Evolutionary conservation across 176 grass and related monocot species (phyloP), one percentile per base, ranked within the genome.

Genomic region (Leersia perrieri): DNA sequence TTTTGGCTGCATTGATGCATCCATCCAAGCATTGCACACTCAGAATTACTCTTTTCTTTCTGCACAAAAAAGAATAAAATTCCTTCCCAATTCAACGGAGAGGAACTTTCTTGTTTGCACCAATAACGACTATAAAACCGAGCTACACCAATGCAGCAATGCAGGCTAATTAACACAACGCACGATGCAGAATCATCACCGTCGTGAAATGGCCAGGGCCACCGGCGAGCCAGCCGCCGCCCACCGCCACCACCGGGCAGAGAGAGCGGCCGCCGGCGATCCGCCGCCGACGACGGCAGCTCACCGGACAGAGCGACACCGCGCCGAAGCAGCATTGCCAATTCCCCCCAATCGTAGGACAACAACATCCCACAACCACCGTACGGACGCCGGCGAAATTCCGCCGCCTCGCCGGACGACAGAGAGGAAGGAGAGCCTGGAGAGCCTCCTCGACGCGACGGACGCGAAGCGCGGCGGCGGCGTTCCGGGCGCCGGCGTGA

Each of bases 391-490:
- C n/a, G n/a, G n/a, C n/a, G 82, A 88, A 45, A 13, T 88, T n/a
- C 78, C 74, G 0, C 78, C 74, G 0, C 42, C 36, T 11, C 83
- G 41, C 57, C 33, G 51, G 31, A 76, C 63, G 31, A 80, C 63
- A 0, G 70, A 80, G 18, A 68, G 35, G 35, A 80, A 74, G 45
- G 76, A 55, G 38, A 84, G 92, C 80, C 75, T 94, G 3, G 92
- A 94, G 79, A 91, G 66, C 86, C 83, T 88, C 33, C 86, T 94
- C 10, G 86, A 83, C 33, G 70, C 53, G 5, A 10, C 76, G 0
- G 49, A 94, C 18, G 18, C 25, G 1, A 74, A 38, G 74, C 80
- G 55, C 7, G 16, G 66, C 13, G 32, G 4, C 9, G 64, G 61
- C 36, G 20, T 7, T 0, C 42, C 27, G 1, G 36, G 74, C 1